Percentiles rank a stretch among this genome's conserved stretches.
Conservation (phyloP, 371 early-diverging fungal species). For the Lichtheimia hyalospora region DNA sequence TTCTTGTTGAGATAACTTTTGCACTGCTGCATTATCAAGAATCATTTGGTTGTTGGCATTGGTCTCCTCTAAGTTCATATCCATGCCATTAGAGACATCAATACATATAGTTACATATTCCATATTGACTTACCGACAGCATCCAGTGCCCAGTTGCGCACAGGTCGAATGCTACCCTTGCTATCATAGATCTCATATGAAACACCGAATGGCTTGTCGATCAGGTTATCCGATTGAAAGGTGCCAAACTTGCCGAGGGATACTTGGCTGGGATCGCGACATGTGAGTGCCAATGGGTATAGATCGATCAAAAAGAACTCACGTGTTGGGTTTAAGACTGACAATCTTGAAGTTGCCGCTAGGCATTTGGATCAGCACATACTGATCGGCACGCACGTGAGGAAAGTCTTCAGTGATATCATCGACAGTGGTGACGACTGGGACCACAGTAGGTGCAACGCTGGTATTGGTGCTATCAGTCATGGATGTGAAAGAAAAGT, state of each 20-base stretch:
- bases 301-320: constrained; percentile 16
- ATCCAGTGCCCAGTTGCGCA: constrained; percentile 32
- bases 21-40: constrained; percentile 69
- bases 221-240: constrained; percentile 74
- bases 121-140: constrained; percentile 42
- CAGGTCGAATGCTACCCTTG: constrained; percentile 50
- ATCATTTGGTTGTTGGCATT: constrained; percentile 86
- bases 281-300: neutral
- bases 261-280: constrained; percentile 46
- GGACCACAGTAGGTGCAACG: constrained; percentile 12
- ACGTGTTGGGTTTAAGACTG: constrained; percentile 66
- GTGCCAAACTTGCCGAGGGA: constrained; percentile 93
- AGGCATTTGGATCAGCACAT: constrained; percentile 81
- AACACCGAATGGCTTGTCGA: constrained; percentile 82
- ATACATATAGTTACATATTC: neutral
- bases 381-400: constrained; percentile 57
- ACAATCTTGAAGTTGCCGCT: constrained; percentile 85
- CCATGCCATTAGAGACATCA: neutral
- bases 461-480: neutral
- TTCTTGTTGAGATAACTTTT: constrained; percentile 81
- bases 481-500: neutral
- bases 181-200: constrained; percentile 80
- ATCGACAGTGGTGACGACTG: constrained; percentile 19
- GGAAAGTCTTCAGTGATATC: constrained; percentile 31
- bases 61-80: constrained; percentile 61